phyloP scores from a whole-genome alignment of 176 grass and related monocot species.

The Aegilops tauschii region DNA sequence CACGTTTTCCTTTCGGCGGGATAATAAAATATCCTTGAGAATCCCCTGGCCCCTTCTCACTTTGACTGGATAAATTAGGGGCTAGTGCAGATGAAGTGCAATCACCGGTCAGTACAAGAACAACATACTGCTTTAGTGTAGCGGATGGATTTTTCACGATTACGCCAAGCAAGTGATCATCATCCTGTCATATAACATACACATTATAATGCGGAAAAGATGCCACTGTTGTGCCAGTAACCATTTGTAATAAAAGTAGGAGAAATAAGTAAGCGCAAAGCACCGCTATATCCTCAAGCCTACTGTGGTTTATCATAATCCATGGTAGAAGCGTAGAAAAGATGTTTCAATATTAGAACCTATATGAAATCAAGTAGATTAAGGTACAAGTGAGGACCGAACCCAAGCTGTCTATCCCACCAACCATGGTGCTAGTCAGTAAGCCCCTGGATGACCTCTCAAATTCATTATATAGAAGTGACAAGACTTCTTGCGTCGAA shows the following conservation, averaged over 20 bases:
- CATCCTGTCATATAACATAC: slow-evolving; percentile 58
- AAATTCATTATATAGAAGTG: background rate
- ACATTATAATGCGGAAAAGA: slow-evolving; percentile 23
- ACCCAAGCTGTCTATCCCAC: background rate
- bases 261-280: background rate
- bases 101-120: slow-evolving; percentile 72
- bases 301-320: background rate
- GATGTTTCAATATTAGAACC: background rate
- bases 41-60: slow-evolving; percentile 50
- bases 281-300: background rate
- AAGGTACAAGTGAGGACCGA: background rate
- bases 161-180: slow-evolving; percentile 88
- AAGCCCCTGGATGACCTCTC: background rate
- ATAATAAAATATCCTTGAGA: slow-evolving; percentile 72
- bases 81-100: slow-evolving; percentile 47
- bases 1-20: slow-evolving; percentile 85
- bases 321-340: background rate
- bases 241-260: slow-evolving; percentile 8
- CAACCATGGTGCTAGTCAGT: background rate
- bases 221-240: background rate
- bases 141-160: slow-evolving; percentile 70
- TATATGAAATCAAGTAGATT: background rate
- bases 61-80: slow-evolving; percentile 34
- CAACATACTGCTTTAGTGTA: slow-evolving; percentile 63
- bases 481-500: background rate